Evolutionary conservation across 1,284 basidiomycete genomes (phyloP).

Genomic region (Sporisorium scitamineum): DNA sequence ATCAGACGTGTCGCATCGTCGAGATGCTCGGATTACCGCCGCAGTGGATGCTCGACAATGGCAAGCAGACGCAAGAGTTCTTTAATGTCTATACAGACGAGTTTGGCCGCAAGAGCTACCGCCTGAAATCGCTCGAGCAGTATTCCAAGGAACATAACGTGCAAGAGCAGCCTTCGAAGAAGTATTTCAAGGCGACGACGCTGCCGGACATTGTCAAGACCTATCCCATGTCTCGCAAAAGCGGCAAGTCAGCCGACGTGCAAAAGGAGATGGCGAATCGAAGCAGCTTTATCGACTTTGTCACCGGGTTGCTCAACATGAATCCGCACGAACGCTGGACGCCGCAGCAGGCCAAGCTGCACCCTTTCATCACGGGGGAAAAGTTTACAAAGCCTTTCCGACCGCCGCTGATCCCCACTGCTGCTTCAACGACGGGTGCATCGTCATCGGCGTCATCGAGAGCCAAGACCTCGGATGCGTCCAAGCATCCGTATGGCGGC

Average conservation of each 20-base stretch:
- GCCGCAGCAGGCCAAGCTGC: constrained; percentile 92
- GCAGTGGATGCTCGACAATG: constrained; percentile 90
- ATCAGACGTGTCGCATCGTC: constrained; percentile 94
- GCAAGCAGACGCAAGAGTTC: constrained; percentile 94
- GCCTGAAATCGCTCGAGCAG: constrained; percentile 91
- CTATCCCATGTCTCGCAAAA: constrained; percentile 85
- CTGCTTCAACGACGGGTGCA: constrained; percentile 16
- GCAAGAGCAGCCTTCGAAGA: constrained; percentile 96
- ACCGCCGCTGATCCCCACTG: constrained; percentile 56
- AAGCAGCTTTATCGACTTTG: constrained; percentile 96
- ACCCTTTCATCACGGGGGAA: constrained; percentile 98
- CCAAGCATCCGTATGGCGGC: constrained; percentile 94
- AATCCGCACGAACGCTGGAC: constrained; percentile 97
- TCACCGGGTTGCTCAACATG: constrained; percentile 90
- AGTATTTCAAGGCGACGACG: constrained; percentile 95
- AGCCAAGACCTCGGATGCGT: constrained; percentile 59
- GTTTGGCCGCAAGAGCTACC: constrained; percentile 87
- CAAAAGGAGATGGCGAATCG: constrained; percentile 96
- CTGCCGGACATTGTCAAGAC: constrained; percentile 95
- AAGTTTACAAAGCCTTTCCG: constrained; percentile 75
- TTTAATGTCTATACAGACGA: constrained; percentile 85
- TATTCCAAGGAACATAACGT: constrained; percentile 94
- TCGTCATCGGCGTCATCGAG: constrained; percentile 14
- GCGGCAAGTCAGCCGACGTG: constrained; percentile 84
- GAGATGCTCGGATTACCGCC: constrained; percentile 98